These are phyloP conservation scores for Senna siamea DNA, from an alignment of 306 rosid species.

Conservation along the genomic window DNA sequence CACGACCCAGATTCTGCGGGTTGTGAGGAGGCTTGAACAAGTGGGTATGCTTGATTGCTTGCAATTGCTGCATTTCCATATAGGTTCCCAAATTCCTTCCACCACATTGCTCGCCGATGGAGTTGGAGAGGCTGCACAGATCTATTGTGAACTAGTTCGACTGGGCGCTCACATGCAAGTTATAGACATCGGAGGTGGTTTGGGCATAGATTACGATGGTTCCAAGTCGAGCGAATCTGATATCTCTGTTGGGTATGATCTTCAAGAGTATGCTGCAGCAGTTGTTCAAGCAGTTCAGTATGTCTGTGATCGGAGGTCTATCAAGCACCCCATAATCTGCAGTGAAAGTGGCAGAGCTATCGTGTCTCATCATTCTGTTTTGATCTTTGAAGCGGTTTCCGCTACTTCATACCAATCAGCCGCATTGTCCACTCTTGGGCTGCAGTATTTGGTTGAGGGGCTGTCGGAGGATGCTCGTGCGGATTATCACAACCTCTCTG, in stretches of 20 bases:
- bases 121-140: constrained; percentile 89
- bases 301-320: constrained; percentile 70
- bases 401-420: constrained; percentile 41
- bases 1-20: constrained; percentile 71
- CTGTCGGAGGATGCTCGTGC: constrained; percentile 70
- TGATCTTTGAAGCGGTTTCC: constrained; percentile 76
- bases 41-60: constrained; percentile 82
- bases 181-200: constrained; percentile 90
- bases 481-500: constrained; percentile 55
- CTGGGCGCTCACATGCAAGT: constrained; percentile 86
- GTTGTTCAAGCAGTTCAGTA: constrained; percentile 66
- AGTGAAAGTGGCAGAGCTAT: constrained; percentile 92
- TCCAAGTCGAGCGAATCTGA: constrained; percentile 79
- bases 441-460: constrained; percentile 61
- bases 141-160: constrained; percentile 85
- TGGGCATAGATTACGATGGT: constrained; percentile 95
- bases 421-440: constrained; percentile 46
- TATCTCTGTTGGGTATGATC: constrained; percentile 70
- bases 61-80: constrained; percentile 88
- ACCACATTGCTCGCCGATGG: constrained; percentile 77
- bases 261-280: constrained; percentile 76
- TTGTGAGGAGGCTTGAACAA: constrained; percentile 73
- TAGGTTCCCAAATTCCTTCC: constrained; percentile 90
- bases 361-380: constrained; percentile 82
- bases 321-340: constrained; percentile 74